Evolutionary conservation across 2,329 filamentous ascomycete genomes (phyloP), one percentile per base, ranked within the genome.

Genomic region (Amauroascus verrucosus): DNA sequence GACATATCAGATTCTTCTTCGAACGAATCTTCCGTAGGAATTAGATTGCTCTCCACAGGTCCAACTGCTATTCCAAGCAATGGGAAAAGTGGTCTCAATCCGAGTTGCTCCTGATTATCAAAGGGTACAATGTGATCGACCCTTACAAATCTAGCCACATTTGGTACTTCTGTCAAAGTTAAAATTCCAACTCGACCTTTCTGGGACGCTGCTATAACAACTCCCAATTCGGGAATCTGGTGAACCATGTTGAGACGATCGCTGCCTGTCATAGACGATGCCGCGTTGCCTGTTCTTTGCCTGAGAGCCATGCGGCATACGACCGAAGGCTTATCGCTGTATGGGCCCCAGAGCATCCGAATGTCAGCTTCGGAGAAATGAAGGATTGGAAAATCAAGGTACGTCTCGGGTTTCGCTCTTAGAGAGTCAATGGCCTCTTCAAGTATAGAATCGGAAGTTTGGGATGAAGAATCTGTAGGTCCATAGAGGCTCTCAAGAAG

Each of bases 191-290:
- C 77, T 3, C 77, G 74, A 3, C 81, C 81, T 51, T 76, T 75
- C 45, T 81, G 79, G 1, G 76, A 77, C 0, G 74, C 81, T 1
- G 80, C 69, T 24, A 82, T 64, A 26, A 83, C 74, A 44, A 83
- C 66, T 2, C 80, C 79, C 4, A 83, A 68, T 35, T 81, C 75
- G 0, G 80, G 77, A 14, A 84, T 75, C 49, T 81, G 75, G 11
- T 75, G 72, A 22, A 75, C 67, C 72, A 81, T 77, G 62, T 80
- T 82, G 35, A 82, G 72, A 6, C 81, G 76, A 55, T 80, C 75
- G 44, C 62, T 68, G 44, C 58, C 48, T 16, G 56, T 53, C 30
- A 63, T 61, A 18, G 62, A 61, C 0, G 60, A 58, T 7, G 61
- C 55, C 45, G 60, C 57, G 43, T 59, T 63, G 32, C 58, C 58